A percentile compares a stretch with the other conserved stretches of the same genome.
These are phyloP conservation scores for Sicyos edulis DNA, from an alignment of 306 rosid genomes.

Conservation along the genomic window DNA sequence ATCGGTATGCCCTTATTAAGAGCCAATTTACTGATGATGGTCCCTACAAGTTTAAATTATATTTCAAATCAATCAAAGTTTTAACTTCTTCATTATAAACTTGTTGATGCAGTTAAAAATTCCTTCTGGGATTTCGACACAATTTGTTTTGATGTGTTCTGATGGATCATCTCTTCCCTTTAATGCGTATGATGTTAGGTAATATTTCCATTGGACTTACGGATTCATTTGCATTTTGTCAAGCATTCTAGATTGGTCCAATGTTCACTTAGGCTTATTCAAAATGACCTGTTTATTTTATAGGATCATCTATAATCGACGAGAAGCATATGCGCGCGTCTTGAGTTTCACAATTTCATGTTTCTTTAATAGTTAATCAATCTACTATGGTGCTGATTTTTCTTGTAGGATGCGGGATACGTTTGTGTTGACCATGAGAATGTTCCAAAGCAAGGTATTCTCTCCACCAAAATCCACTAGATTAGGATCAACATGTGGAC, in stretches of 20 bases:
- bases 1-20: constrained; percentile 46
- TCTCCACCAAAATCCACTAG: neutral
- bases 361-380: constrained; percentile 5
- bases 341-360: neutral
- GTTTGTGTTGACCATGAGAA: constrained; percentile 79
- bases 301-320: constrained; percentile 1
- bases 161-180: constrained; percentile 78
- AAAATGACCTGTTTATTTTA: neutral
- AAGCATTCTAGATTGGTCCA: neutral
- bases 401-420: constrained; percentile 80
- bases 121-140: constrained; percentile 69
- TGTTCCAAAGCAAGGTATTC: constrained; percentile 85
- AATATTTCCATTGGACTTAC: constrained; percentile 23
- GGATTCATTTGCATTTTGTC: neutral
- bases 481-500: neutral
- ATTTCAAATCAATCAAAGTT: constrained; percentile 1
- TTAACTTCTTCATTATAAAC: neutral
- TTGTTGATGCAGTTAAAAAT: constrained; percentile 70
- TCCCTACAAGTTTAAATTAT: constrained; percentile 12
- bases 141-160: constrained; percentile 70
- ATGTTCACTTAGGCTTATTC: neutral
- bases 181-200: constrained; percentile 54
- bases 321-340: neutral
- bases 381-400: constrained; percentile 24
- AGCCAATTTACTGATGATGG: neutral